Conservation (phyloP, 306 rosid genomes). For the Senna siamea region DNA sequence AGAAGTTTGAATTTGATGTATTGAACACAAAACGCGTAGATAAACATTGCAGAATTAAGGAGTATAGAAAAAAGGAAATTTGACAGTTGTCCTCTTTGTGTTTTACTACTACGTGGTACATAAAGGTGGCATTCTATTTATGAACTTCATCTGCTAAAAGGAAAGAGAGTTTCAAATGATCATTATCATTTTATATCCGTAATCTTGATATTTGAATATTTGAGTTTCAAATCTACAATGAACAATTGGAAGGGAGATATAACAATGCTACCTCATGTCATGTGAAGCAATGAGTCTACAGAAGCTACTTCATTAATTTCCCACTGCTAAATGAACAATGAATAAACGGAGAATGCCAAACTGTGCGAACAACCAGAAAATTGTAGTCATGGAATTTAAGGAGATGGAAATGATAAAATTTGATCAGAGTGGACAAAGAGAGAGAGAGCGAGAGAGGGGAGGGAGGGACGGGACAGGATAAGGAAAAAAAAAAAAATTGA, state of each 20-base stretch:
- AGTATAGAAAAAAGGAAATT: background rate
- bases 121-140: background rate
- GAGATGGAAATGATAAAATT: background rate
- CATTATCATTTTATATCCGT: background rate
- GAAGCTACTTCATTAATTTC: background rate
- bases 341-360: slow-evolving; percentile 7
- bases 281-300: slow-evolving; percentile 7
- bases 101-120: background rate
- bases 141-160: background rate
- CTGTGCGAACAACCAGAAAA: background rate
- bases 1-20: background rate
- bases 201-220: background rate
- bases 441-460: background rate
- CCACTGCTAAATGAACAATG: background rate
- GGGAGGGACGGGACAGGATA: background rate
- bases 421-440: background rate
- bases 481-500: background rate
- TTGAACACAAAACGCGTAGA: background rate
- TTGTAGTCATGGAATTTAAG: background rate
- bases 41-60: background rate
- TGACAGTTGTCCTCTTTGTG: background rate
- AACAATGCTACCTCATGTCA: background rate
- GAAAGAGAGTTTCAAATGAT: slow-evolving; percentile 27
- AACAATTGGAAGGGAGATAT: background rate
- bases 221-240: background rate